Evolutionary conservation across 495 filamentous ascomycete species (phyloP), one percentile per base, ranked within the genome.

Genomic region (Bacidia gigantensis): DNA sequence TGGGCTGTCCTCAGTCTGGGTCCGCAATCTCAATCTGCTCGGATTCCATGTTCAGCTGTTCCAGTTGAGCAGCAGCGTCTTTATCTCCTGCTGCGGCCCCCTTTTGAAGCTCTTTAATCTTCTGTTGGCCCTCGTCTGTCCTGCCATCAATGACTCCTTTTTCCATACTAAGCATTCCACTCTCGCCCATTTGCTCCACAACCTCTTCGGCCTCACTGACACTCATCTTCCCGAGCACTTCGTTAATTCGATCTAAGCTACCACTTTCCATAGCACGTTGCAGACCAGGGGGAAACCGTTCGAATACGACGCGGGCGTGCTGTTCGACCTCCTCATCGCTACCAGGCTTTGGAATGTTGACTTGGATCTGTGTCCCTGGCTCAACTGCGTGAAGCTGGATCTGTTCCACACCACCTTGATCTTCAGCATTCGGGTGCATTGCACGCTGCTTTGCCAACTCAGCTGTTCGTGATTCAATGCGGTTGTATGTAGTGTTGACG

Each of bases 331-430:
- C 74, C 21, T 89, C 85, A 11, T 76, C 69, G 59, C 79, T 85
- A 43, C 74, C 69, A 20, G 68, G 60, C 12, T 70, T 63, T 11
- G 86, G 79, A 11, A 96, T 80, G 35, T 68, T 77, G 67, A 98
- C 96, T 66, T 86, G 88, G 61, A 98, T 97, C 47, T 82, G 81
- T 1, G 92, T 96, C 52, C 84, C 86, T 11, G 90, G 89, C 60
- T 97, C 89, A 21, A 97, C 88, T 14, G 92, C 89, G 63, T 98
- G 92, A 21, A 98, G 73, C 68, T 98, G 92, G 59, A 98, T 97
- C 64, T 95, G 90, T 70, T 97, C 90, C n/a, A 93, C 85, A 10
- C 83, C 85, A 38, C 47, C 47, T 26, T 69, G 76, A 2, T 57
- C 59, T 25, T 62, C 69, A 11, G 72, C 76, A 12, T 80, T 79